Evolutionary conservation across 2,329 filamentous ascomycete genomes (phyloP), one percentile per base, ranked within the genome.

Genomic region (Orbilia ellipsospora): DNA sequence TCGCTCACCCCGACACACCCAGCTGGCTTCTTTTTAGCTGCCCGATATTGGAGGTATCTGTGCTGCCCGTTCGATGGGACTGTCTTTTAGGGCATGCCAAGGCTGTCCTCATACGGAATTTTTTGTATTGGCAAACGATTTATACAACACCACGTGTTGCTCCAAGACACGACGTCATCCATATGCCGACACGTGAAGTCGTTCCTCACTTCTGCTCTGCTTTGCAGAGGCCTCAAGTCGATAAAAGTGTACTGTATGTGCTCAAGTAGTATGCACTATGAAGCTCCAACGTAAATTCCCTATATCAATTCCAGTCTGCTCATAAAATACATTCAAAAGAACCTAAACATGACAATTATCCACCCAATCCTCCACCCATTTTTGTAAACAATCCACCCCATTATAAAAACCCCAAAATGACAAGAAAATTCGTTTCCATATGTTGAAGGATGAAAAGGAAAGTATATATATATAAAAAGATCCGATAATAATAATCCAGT

Each of bases 31-130:
- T 64, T 64, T 72, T 44, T 45, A 6, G 16, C 52, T 57, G 40
- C 26, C 45, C 51, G 51, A 59, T 42, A 44, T 51, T 72, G 51
- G 44, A 31, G 16, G 5, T 23, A 59, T 13, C 45, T 61, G 69
- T 31, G 55, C 48, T 15, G 23, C 31, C 59, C 36, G 16, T 26
- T 28, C 16, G 52, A 61, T 73, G 69, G 69, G 69, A 73, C 69
- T 73, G 69, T 73, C 69, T 73, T 73, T 73, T 73, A 73, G 69
- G 69, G 69, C 69, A 66, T 67, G 69, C 69, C 69, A 67, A 67
- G 56, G 8, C 2, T 18, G 13, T 20, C 16, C 40, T 13, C 16
- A 62, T 40, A 23, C 2, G 50, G 61, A 26, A 52, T 26, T 51
- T 13, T 16, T 7, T 2, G 16, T 8, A 13, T 16, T 36, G 56